Evolutionary conservation across 2,329 filamentous ascomycete species (phyloP).

Genomic region (Cercospora brassicicola): DNA sequence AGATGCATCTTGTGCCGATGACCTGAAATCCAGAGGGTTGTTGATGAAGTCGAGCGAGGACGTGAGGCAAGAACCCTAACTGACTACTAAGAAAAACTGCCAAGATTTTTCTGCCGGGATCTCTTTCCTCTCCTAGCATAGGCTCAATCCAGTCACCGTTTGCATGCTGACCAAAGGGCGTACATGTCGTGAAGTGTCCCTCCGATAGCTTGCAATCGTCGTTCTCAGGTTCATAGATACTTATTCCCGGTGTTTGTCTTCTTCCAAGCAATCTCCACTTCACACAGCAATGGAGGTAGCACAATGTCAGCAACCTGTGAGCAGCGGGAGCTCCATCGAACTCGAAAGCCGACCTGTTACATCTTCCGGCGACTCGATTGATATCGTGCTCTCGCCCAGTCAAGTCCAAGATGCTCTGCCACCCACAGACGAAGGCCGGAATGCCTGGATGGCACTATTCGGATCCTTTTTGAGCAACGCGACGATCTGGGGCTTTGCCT

Average conservation of each 20-base stretch:
- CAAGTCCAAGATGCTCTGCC: conserved; percentile 31
- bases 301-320: neutral
- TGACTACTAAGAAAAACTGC: neutral
- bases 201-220: neutral
- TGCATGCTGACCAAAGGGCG: conserved; percentile 6
- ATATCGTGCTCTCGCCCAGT: neutral
- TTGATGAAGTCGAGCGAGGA: neutral
- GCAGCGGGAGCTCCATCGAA: neutral
- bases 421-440: conserved; percentile 42
- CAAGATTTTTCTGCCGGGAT: conserved; percentile 1
- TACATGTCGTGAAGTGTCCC: neutral
- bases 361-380: neutral
- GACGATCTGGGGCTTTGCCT: conserved; percentile 36
- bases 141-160: neutral
- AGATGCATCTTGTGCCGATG: neutral
- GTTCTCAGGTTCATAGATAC: neutral
- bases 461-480: conserved; percentile 42
- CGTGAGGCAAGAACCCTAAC: neutral
- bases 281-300: neutral
- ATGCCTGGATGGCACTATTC: conserved; percentile 50
- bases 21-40: neutral
- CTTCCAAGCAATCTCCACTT: neutral
- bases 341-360: neutral
- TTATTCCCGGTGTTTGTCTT: neutral
- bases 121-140: neutral